Evolutionary conservation across 2,329 filamentous ascomycete species (phyloP).

Genomic region (Fusarium ramigenum): DNA sequence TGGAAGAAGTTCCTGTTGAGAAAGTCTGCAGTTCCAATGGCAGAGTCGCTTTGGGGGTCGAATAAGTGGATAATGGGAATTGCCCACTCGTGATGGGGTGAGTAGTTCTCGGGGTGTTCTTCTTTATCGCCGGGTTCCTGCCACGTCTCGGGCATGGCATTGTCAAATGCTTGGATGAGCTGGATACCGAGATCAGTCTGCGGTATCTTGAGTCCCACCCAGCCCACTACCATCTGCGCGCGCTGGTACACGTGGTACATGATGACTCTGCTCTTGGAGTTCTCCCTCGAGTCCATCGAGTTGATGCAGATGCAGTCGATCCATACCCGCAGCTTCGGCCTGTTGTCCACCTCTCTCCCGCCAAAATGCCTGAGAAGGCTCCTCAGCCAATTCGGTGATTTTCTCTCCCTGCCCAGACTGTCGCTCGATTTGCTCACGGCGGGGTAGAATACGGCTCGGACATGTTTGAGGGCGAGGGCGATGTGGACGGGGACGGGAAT

Average conservation of each 20-base stretch:
- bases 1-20: slow-evolving; percentile 47
- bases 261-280: slow-evolving; percentile 41
- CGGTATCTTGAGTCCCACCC: slow-evolving; percentile 45
- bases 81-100: slow-evolving; percentile 46
- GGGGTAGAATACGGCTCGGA: slow-evolving; percentile 47
- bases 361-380: slow-evolving; percentile 12
- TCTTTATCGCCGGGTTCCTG: slow-evolving; percentile 48
- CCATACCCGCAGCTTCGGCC: slow-evolving; percentile 43
- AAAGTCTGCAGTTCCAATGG: slow-evolving; percentile 42
- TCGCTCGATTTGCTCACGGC: slow-evolving; percentile 34
- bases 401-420: slow-evolving; percentile 18
- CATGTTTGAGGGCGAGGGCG: slow-evolving; percentile 44
- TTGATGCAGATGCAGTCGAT: slow-evolving; percentile 47
- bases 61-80: slow-evolving; percentile 39
- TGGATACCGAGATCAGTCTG: slow-evolving; percentile 42
- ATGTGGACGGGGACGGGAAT: slow-evolving; percentile 44
- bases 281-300: slow-evolving; percentile 41
- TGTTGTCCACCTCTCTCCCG: slow-evolving; percentile 25
- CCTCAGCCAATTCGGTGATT: slow-evolving; percentile 26
- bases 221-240: slow-evolving; percentile 48
- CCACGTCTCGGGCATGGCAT: slow-evolving; percentile 45
- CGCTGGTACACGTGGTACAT: slow-evolving; percentile 45
- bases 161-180: slow-evolving; percentile 43
- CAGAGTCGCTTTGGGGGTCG: slow-evolving; percentile 35
- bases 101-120: slow-evolving; percentile 48